Evolutionary conservation across 352 stramenopile species (phyloP).

Genomic region (Pythium sp.): DNA sequence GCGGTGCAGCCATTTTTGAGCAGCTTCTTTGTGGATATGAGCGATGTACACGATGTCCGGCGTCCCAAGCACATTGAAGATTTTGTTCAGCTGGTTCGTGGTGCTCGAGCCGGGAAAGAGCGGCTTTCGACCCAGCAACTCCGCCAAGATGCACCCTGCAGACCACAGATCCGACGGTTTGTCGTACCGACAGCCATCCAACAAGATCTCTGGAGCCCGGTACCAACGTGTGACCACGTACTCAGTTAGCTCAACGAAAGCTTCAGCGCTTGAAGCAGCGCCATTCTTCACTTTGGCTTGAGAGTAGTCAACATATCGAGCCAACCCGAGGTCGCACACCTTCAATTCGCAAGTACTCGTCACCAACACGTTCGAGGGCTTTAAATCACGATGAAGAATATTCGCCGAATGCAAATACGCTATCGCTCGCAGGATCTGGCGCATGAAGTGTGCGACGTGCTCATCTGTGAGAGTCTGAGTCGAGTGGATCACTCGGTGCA

Average conservation of each 20-base stretch:
- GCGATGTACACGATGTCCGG: conserved; percentile 68
- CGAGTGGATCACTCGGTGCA: conserved; percentile 90
- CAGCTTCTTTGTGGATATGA: conserved; percentile 65
- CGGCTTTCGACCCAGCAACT: conserved; percentile 92
- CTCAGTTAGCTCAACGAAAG: conserved; percentile 85
- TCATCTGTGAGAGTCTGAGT: conserved; percentile 90
- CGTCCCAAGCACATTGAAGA: conserved; percentile 92
- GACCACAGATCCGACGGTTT: conserved; percentile 82
- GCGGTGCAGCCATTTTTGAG: conserved; percentile 67
- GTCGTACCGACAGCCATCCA: conserved; percentile 82
- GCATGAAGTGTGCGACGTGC: conserved; percentile 95
- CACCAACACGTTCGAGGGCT: conserved; percentile 95
- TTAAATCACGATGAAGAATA: conserved; percentile 96
- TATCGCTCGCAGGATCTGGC: conserved; percentile 95
- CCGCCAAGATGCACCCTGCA: conserved; percentile 95
- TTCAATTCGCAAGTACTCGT: conserved; percentile 96
- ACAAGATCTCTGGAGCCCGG: conserved; percentile 92
- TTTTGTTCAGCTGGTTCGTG: conserved; percentile 96
- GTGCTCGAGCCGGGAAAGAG: conserved; percentile 96
- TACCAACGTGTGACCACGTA: conserved; percentile 91
- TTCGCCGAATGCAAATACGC: conserved; percentile 97
- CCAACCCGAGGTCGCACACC: conserved; percentile 95
- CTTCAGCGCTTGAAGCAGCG: conserved; percentile 9
- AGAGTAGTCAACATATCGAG: conserved; percentile 66
- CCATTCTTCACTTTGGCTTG: conserved; percentile 45